Base-by-base conservation (phyloP, 2,329 filamentous ascomycete genomes). In the Fusarium sp. region DNA sequence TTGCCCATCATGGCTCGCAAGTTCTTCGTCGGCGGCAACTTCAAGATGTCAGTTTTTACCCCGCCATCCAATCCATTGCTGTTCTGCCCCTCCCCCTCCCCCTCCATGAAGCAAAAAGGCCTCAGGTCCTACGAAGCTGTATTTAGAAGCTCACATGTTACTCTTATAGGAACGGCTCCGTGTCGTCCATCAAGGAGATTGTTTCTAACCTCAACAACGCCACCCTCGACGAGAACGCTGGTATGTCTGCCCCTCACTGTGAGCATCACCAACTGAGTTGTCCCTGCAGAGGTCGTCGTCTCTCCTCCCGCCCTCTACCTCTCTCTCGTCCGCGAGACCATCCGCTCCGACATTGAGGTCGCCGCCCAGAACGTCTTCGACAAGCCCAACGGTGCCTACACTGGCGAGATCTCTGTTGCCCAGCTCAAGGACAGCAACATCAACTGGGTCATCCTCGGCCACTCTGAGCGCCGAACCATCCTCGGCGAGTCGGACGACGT, bases 21-120 rank as follows among this genome's bases (percentile, higher is more conserved):
- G 89, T 98, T 97, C 90, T 97, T 98, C 85, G 94, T 98, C 85
- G 95, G 95, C 85, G 95, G 95, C 83, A 99, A 99, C 92, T 98
- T 98, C 89, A 98, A 99, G 91, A 98, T 98, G 95, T 97, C 87
- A 83, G 89, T 74, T 62, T 62, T 78, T 78, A 75, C 78, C 78
- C 77, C 73, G 73, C 77, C 69, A 73, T 76, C 63, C 63, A 60
- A 73, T 76, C 64, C 63, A 58, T 64, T 64, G 55, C 57, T 71
- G 49, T 71, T 67, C 53, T 67, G 44, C 62, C 64, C 69, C 64
- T 62, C 68, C 66, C 74, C 68, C 66, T 66, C 63, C 60, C 64
- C 62, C 67, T 62, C 65, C 55, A 69, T 46, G 60, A 67, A 71
- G 57, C 75, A 77, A 79, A 80, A 80, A 76, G 71, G 75, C 67